phyloP scores from a whole-genome alignment of 441 rosid genomes.

The Isatis lusitanica region DNA sequence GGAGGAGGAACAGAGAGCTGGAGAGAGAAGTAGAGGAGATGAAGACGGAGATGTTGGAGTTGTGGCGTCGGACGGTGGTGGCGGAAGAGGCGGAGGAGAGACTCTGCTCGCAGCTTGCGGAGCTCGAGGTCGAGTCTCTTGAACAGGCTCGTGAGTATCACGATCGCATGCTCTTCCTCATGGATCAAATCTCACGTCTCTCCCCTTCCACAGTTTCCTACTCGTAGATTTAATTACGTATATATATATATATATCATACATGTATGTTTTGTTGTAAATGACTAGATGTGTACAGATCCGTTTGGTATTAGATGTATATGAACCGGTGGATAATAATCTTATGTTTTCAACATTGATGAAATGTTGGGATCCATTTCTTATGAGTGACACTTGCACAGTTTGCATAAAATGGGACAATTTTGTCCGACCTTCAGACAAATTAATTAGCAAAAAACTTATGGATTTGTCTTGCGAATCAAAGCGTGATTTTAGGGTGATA shows the following conservation, averaged over 20 bases:
- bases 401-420: too few relatives aligned
- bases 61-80: constrained; percentile 49
- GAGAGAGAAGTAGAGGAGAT: constrained; percentile 52
- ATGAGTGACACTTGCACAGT: not conserved
- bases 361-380: not conserved
- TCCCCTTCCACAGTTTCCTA: constrained; percentile 13
- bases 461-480: not conserved
- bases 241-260: not conserved
- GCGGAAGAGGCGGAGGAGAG: constrained; percentile 80
- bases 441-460: not conserved
- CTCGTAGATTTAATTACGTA: not conserved
- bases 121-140: constrained; percentile 71
- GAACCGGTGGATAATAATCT: not conserved
- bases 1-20: constrained; percentile 39
- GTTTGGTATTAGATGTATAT: not conserved
- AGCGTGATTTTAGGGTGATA: not conserved
- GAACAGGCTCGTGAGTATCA: constrained; percentile 60
- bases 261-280: not conserved
- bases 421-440: not conserved
- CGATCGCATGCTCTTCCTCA: constrained; percentile 50
- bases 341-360: not conserved
- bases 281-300: constrained; percentile 4
- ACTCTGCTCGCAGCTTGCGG: constrained; percentile 73
- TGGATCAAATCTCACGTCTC: constrained; percentile 53
- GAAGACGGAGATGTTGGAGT: constrained; percentile 23